These are phyloP conservation scores for Fonsecaea erecta DNA, from an alignment of 2,329 filamentous ascomycete genomes.

Conservation along the genomic window DNA sequence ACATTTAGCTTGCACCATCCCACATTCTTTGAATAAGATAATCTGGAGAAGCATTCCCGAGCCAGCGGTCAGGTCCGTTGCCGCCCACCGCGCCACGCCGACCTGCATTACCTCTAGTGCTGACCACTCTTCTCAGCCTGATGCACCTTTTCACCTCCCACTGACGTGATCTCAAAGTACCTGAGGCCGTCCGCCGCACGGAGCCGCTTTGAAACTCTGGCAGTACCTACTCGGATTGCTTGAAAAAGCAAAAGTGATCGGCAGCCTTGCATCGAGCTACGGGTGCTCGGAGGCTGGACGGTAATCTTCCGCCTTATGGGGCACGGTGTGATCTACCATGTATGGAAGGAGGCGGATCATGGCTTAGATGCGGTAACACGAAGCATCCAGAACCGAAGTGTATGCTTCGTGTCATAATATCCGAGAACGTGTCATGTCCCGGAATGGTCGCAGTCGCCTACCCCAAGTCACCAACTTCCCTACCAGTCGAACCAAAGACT, in stretches of 20 bases:
- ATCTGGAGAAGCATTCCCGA: constrained; percentile 1
- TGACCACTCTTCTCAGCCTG: constrained; percentile 5
- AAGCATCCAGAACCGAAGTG: neutral
- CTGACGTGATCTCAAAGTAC: constrained; percentile 1
- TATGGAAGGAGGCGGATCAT: neutral
- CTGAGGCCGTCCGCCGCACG: neutral
- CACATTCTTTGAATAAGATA: neutral
- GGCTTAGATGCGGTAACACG: neutral
- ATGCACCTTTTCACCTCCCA: neutral
- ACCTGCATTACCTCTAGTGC: constrained; percentile 8
- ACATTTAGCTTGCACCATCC: neutral
- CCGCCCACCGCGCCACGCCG: neutral
- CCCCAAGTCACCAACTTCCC: neutral
- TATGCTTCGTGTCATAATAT: neutral
- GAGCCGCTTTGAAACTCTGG: neutral
- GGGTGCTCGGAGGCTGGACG: neutral
- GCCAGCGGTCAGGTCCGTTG: neutral
- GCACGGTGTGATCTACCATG: neutral
- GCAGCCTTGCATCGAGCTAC: neutral
- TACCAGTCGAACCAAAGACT: neutral
- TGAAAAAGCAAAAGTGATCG: neutral
- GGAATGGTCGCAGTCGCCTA: neutral
- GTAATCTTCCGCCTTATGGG: neutral
- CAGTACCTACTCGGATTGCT: neutral
- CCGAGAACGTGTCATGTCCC: neutral